Base-by-base conservation (phyloP, 2,329 filamentous ascomycete genomes). In the Epichloe hybrida region DNA sequence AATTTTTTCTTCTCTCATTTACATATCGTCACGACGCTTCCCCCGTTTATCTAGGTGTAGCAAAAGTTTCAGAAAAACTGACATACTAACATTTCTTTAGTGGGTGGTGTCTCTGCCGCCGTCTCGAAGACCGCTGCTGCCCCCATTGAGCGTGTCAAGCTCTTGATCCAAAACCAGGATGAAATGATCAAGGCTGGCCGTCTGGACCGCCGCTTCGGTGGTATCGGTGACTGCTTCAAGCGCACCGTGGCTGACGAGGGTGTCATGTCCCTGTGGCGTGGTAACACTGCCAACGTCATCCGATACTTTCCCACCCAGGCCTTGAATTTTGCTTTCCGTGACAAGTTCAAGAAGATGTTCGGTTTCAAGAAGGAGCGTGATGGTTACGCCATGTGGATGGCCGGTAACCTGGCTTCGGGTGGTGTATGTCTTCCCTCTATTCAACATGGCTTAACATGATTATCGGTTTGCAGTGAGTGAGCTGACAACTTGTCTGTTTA, bases 291-390 rank as follows among this genome's bases (percentile, higher is more conserved):
- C 88, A 98, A 98, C 86, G 93, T 98, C 76, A 95, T 98, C 83
- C 93, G 93, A 86, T 98, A 98, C 82, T 98, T 98, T 88, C 93
- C 93, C 65, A 98, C 93, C 74, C 93, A 98, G 84, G 93, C 93
- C 68, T 81, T 98, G 74, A 98, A 98, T 90, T 98, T 98, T 72
- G 93, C 93, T 73, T 98, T 98, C 93, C 93, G 93, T 76, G 93
- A 98, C 77, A 96, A 94, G 84, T 98, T 96, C 89, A 98, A 98
- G 89, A 81, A 86, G 71, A 94, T 98, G 90, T 98, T 98, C 85
- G 87, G 88, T 72, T 98, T 88, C 89, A 98, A 97, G 89, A 97
- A 97, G 87, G 93, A 98, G 59, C 85, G 84, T 77, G 93, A 98
- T 74, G 93, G 93, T 69, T 98, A 98, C 76, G 80, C 76, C 72